These are phyloP conservation scores for Isoetes taiwanensis DNA, from an alignment of 75 land plant genomes.

Conservation along the genomic window DNA sequence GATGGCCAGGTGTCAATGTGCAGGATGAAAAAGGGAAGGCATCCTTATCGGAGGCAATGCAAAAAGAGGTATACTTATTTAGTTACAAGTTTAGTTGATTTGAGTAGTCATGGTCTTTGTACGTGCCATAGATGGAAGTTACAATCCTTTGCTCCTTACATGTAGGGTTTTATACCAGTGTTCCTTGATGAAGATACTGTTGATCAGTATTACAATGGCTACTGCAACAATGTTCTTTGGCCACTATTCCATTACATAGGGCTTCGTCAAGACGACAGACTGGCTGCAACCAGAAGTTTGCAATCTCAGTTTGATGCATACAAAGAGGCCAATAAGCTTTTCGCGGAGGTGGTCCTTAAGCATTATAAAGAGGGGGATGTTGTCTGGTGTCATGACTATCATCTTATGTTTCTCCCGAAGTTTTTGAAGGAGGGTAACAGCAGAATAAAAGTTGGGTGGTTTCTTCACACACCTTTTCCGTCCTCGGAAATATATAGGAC, in stretches of 20 bases:
- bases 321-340: slow-evolving; percentile 84
- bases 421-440: slow-evolving; percentile 63
- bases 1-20: slow-evolving; percentile 99
- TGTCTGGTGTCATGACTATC: slow-evolving; percentile 99
- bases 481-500: slow-evolving; percentile 96
- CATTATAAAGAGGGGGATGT: slow-evolving; percentile 91
- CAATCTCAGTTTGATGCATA: slow-evolving; percentile 99
- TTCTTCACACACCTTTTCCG: slow-evolving; percentile 97
- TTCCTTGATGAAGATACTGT: slow-evolving; percentile 96
- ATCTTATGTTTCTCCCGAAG: slow-evolving; percentile 94
- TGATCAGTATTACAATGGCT: slow-evolving; percentile 98
- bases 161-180: slow-evolving; percentile 85
- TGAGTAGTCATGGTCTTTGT: background rate
- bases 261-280: slow-evolving; percentile 93
- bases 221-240: slow-evolving; percentile 98
- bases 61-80: slow-evolving; percentile 50
- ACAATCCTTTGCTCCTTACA: background rate
- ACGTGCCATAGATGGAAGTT: background rate
- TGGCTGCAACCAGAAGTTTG: slow-evolving; percentile 92
- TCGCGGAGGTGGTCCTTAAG: slow-evolving; percentile 78
- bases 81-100: background rate
- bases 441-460: slow-evolving; percentile 97
- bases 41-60: slow-evolving; percentile 70
- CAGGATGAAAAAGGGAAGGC: slow-evolving; percentile 71
- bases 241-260: slow-evolving; percentile 99